These are phyloP conservation scores for Galeopsis tetrahit DNA, from an alignment of 257 asterid species.

Conservation along the genomic window DNA sequence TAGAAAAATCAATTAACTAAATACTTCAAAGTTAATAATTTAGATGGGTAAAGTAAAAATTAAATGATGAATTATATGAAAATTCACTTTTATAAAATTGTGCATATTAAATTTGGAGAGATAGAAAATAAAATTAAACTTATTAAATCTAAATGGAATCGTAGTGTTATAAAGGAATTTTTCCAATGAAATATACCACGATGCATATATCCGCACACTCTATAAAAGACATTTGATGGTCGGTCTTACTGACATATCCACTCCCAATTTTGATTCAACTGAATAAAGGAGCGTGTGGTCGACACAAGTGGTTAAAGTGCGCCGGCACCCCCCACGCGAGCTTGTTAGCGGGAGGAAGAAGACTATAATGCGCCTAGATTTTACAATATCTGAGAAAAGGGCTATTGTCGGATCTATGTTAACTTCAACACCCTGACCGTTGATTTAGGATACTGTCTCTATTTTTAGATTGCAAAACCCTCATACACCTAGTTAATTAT, in stretches of 20 bases:
- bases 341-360: slow-evolving; percentile 39
- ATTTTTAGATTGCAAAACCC: slow-evolving; percentile 32
- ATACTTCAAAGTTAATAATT: no score
- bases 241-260: background rate
- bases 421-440: slow-evolving; percentile 58
- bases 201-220: no score
- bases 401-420: slow-evolving; percentile 45
- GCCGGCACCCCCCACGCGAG: slow-evolving; percentile 56
- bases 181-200: no score
- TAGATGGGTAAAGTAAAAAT: no score
- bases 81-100: no score
- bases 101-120: no score
- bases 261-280: background rate
- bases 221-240: background rate
- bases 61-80: no score
- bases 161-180: no score
- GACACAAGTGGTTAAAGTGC: slow-evolving; percentile 52
- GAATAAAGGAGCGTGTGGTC: slow-evolving; percentile 35
- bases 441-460: slow-evolving; percentile 55
- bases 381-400: slow-evolving; percentile 38
- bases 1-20: no score
- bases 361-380: slow-evolving; percentile 43
- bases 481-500: slow-evolving; percentile 18
- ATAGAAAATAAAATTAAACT: no score
- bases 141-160: no score